Percentiles rank a stretch among this genome's conserved stretches.
Evolutionary conservation across 1,284 basidiomycete genomes (phyloP).

Genomic region (Leucoagaricus sp.): DNA sequence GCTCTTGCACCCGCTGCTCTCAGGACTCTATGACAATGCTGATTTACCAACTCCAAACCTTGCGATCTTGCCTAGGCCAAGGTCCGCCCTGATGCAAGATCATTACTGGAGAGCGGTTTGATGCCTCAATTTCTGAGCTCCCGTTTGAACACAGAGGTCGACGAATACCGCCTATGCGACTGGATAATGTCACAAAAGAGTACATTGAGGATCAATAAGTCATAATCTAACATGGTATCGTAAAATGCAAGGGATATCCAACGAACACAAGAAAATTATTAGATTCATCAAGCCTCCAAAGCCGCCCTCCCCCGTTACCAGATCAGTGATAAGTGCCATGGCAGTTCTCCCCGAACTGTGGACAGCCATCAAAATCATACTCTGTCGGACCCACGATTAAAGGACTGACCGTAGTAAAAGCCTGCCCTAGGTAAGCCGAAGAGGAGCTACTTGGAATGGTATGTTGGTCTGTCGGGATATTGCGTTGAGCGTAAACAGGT

Average conservation of each 20-base stretch:
- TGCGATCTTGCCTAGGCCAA: no score
- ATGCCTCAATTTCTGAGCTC: background rate
- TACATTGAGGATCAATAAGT: slow-evolving; percentile 7
- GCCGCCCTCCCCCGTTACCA: background rate
- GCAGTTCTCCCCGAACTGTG: slow-evolving; percentile 39
- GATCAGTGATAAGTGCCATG: slow-evolving; percentile 35
- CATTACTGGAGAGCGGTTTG: no score
- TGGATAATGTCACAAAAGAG: slow-evolving; percentile 12
- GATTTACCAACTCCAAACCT: no score
- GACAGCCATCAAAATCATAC: slow-evolving; percentile 25
- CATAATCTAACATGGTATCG: slow-evolving; percentile 14
- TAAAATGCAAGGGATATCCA: slow-evolving; percentile 10
- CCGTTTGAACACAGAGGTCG: background rate
- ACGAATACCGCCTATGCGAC: no score
- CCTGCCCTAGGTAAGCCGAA: slow-evolving; percentile 12
- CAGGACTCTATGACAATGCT: no score
- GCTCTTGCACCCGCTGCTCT: no score
- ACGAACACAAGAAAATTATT: background rate
- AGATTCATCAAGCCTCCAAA: no score
- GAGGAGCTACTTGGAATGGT: slow-evolving; percentile 10
- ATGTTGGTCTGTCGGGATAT: slow-evolving; percentile 17
- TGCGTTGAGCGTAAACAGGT: slow-evolving; percentile 23
- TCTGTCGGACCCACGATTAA: slow-evolving; percentile 7
- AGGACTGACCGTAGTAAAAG: slow-evolving; percentile 14
- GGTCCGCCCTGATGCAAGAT: no score